Evolutionary conservation across 179 eudicot species (phyloP).

Genomic region (Monotropa hypopitys): DNA sequence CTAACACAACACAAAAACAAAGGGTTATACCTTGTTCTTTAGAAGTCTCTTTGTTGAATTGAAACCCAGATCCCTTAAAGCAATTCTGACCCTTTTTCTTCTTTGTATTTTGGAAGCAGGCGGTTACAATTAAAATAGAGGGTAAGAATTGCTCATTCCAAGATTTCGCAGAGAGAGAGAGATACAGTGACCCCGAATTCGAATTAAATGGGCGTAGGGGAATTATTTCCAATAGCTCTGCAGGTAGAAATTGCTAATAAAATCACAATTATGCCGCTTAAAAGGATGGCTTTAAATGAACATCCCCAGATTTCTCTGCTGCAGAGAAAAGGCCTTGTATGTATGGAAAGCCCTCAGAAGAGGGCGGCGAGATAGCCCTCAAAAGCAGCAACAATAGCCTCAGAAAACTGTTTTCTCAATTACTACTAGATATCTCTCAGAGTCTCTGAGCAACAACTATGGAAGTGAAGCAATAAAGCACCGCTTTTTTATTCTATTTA

Average conservation of each 20-base stretch:
- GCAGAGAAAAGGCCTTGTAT: slow-evolving; percentile 4
- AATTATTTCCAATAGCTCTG: neutral
- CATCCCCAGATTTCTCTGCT: neutral
- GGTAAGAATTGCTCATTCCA: neutral
- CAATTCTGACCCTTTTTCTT: neutral
- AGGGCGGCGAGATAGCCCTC: slow-evolving; percentile 24
- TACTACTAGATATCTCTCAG: neutral
- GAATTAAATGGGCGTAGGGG: neutral
- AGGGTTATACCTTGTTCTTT: slow-evolving; percentile 11
- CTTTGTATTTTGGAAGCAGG: neutral
- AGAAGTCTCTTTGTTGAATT: slow-evolving; percentile 18
- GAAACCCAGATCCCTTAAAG: slow-evolving; percentile 15
- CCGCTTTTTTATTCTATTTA: slow-evolving; percentile 3
- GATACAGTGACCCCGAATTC: too few species aligned
- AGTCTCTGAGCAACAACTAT: neutral
- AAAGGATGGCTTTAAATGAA: slow-evolving; percentile 10
- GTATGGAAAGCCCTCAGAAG: too few species aligned
- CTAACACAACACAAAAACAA: neutral
- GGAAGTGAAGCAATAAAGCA: slow-evolving; percentile 3
- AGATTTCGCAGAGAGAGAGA: neutral
- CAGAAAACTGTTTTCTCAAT: neutral
- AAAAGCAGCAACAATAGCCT: slow-evolving; percentile 8
- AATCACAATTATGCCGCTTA: slow-evolving; percentile 11
- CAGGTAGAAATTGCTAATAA: neutral
- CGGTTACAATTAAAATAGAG: neutral